Conservation (phyloP, 495 filamentous ascomycete species). For the Aspergillus cristatus region DNA sequence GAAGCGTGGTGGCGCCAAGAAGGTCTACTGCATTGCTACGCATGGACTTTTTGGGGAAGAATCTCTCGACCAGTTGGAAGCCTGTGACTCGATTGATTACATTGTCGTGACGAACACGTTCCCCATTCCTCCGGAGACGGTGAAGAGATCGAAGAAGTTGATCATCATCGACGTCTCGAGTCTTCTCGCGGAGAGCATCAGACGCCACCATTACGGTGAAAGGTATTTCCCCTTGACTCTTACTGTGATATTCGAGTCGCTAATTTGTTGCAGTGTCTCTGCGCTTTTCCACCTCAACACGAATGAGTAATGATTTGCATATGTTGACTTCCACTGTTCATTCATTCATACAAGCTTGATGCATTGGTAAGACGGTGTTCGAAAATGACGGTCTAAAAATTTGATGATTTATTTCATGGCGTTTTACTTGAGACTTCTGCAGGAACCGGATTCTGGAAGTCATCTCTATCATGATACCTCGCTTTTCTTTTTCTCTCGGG, state of each 20-base stretch:
- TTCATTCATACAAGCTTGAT: not conserved
- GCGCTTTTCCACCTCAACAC: slow-evolving; percentile 61
- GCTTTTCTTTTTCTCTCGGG: slow-evolving; percentile 1
- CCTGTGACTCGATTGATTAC: slow-evolving; percentile 81
- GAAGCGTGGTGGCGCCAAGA: slow-evolving; percentile 82
- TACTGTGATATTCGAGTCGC: slow-evolving; percentile 1
- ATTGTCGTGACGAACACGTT: slow-evolving; percentile 97
- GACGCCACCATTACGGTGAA: slow-evolving; percentile 87
- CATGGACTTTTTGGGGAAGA: slow-evolving; percentile 90
- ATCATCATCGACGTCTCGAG: slow-evolving; percentile 80
- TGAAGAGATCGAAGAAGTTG: slow-evolving; percentile 68
- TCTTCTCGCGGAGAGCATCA: slow-evolving; percentile 82
- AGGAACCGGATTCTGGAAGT: not conserved
- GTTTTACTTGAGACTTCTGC: not conserved
- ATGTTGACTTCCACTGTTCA: not conserved
- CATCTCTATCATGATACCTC: slow-evolving; percentile 3
- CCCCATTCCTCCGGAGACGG: slow-evolving; percentile 67
- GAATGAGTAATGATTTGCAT: slow-evolving; percentile 20
- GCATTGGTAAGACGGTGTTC: slow-evolving; percentile 14
- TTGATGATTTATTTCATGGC: slow-evolving; percentile 11
- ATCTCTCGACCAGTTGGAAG: slow-evolving; percentile 81
- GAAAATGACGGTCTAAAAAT: slow-evolving; percentile 15
- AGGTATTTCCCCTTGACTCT: slow-evolving; percentile 39
- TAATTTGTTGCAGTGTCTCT: slow-evolving; percentile 56
- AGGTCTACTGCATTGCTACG: slow-evolving; percentile 95